phyloP scores from a whole-genome alignment of 345 rosid species.

The Gossypium turneri region DNA sequence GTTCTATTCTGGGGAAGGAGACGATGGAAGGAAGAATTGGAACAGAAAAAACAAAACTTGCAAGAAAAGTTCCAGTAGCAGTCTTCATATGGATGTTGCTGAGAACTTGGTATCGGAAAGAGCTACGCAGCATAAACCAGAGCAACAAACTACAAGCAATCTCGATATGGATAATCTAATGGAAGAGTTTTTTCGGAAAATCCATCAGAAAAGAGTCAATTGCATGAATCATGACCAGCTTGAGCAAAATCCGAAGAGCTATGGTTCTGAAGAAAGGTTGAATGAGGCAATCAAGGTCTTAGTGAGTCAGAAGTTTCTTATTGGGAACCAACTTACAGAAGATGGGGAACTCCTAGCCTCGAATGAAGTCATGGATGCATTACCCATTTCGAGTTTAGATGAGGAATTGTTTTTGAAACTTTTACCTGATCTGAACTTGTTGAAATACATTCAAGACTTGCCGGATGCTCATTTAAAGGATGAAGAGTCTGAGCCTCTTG shows the following conservation, averaged over 20 bases:
- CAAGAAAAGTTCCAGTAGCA: constrained; percentile 49
- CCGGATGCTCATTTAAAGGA: constrained; percentile 38
- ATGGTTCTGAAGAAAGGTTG: constrained; percentile 60
- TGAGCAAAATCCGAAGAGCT: constrained; percentile 30
- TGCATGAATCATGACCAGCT: constrained; percentile 31
- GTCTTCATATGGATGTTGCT: constrained; percentile 33
- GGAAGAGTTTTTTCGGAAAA: constrained; percentile 60
- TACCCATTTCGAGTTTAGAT: constrained; percentile 67
- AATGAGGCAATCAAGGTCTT: constrained; percentile 63
- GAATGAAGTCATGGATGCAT: constrained; percentile 77
- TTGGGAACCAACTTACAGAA: constrained; percentile 45
- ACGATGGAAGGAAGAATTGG: constrained; percentile 37
- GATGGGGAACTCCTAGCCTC: constrained; percentile 44
- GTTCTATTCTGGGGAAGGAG: constrained; percentile 45
- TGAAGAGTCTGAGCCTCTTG: constrained; percentile 36
- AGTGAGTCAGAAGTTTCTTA: constrained; percentile 54
- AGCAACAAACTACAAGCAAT: constrained; percentile 30
- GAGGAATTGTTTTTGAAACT: constrained; percentile 74
- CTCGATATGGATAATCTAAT: constrained; percentile 53
- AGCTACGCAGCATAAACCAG: constrained; percentile 23
- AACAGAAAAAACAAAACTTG: constrained; percentile 52
- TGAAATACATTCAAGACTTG: constrained; percentile 42
- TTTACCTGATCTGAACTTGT: constrained; percentile 66
- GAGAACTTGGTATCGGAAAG: constrained; percentile 32
- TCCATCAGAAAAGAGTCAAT: constrained; percentile 51